A percentile compares a stretch with the other conserved stretches of the same genome.
These are phyloP conservation scores for Globomyces pollinis-pini DNA, from an alignment of 192 early-diverging fungal species.

Conservation along the genomic window DNA sequence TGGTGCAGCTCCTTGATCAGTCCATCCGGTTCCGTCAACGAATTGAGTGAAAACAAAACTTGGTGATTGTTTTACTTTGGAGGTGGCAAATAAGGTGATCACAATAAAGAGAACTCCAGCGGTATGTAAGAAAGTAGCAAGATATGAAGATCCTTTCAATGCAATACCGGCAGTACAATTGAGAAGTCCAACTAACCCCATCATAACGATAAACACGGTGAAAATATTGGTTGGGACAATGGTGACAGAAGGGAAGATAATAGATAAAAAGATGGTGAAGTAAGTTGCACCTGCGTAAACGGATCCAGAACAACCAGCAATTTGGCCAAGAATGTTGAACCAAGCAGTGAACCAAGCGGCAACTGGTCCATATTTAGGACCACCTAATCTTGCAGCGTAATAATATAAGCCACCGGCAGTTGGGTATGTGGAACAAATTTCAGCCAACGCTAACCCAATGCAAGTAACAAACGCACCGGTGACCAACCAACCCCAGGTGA, in stretches of 20 bases:
- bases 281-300: constrained; percentile 20
- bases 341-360: constrained; percentile 32
- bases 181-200: constrained; percentile 23
- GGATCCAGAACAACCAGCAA: constrained; percentile 24
- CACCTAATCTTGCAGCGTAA: constrained; percentile 33
- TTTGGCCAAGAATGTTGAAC: constrained; percentile 34
- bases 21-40: constrained; percentile 19
- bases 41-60: constrained; percentile 24
- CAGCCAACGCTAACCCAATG: constrained; percentile 32
- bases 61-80: constrained; percentile 15
- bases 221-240: not conserved
- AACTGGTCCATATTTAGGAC: constrained; percentile 26
- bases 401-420: constrained; percentile 37
- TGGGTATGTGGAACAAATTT: constrained; percentile 36
- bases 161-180: constrained; percentile 19
- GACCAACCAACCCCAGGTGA: constrained; percentile 36
- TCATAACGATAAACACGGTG: constrained; percentile 15
- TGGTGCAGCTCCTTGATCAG: constrained; percentile 16
- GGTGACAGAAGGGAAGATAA: constrained; percentile 2
- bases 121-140: constrained; percentile 28
- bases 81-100: constrained; percentile 27
- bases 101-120: constrained; percentile 34
- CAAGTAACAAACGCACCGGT: constrained; percentile 17
- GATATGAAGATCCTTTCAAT: constrained; percentile 20
- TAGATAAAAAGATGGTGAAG: constrained; percentile 14